Conservation (phyloP, 106 monocot genomes). For the Apostasia ramifera region DNA sequence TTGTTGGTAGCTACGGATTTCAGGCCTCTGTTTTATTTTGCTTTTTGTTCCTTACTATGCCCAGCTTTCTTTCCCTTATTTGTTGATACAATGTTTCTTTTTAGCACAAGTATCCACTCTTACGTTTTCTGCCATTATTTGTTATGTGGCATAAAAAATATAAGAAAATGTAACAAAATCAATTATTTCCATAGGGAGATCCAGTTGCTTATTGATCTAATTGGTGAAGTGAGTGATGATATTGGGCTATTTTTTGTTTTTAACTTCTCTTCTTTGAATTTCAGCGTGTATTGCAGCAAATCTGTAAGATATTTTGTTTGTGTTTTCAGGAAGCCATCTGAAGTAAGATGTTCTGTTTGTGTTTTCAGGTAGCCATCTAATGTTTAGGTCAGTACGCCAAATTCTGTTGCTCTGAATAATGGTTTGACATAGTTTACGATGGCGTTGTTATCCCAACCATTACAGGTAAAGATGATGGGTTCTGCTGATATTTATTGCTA, state of each 20-base stretch:
- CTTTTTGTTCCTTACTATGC: background rate
- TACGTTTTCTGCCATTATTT: too few relatives aligned
- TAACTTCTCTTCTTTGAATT: background rate
- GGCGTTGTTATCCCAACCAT: background rate
- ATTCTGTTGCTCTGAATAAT: constrained; percentile 1
- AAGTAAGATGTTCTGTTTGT: background rate
- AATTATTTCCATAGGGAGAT: too few relatives aligned
- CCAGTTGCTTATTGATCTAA: background rate
- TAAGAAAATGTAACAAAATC: too few relatives aligned
- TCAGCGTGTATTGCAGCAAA: background rate
- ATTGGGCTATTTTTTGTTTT: background rate
- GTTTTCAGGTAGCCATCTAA: background rate
- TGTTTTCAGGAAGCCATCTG: background rate
- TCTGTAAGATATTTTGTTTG: background rate
- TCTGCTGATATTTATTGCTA: too few relatives aligned
- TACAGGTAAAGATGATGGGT: background rate
- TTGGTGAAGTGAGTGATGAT: background rate
- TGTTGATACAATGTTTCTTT: background rate
- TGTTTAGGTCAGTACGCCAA: too few relatives aligned
- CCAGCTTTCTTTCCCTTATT: background rate
- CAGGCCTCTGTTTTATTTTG: too few relatives aligned
- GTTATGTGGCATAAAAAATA: too few relatives aligned
- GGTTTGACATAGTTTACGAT: background rate
- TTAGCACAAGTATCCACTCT: too few relatives aligned
- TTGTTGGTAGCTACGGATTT: too few relatives aligned